These are phyloP conservation scores for Hordeum pubiflorum DNA, from an alignment of 202 grass and related monocot genomes.

Conservation along the genomic window DNA sequence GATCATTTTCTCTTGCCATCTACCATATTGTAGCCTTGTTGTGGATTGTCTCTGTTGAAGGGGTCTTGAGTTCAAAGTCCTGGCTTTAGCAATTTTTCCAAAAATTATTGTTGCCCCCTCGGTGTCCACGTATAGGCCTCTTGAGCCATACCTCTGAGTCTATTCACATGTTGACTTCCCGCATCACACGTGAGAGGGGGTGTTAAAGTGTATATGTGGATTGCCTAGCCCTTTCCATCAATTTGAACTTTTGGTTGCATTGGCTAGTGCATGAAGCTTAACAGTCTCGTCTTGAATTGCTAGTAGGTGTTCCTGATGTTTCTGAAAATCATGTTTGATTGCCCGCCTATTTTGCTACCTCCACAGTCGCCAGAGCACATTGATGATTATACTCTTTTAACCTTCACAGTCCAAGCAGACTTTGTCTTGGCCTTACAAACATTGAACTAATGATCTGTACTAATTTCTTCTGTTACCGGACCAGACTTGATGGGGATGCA, in stretches of 20 bases:
- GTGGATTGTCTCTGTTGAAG: not conserved
- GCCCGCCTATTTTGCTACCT: not conserved
- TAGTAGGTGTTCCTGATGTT: not conserved
- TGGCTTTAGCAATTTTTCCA: too few species aligned
- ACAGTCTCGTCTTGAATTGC: not conserved
- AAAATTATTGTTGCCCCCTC: too few species aligned
- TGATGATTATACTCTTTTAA: not conserved
- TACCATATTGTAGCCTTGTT: not conserved
- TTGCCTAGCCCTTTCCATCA: too few species aligned
- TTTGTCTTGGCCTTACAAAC: not conserved
- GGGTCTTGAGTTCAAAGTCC: too few species aligned
- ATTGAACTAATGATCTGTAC: not conserved
- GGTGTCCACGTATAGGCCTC: too few species aligned
- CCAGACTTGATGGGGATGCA: not conserved
- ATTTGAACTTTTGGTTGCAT: too few species aligned
- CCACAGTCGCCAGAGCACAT: not conserved
- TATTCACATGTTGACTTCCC: too few species aligned
- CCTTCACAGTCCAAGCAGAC: not conserved
- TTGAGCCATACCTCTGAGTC: too few species aligned
- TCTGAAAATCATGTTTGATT: not conserved
- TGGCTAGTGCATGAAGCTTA: too few species aligned
- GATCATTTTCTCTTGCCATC: not conserved
- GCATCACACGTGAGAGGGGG: too few species aligned
- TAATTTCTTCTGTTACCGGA: not conserved
- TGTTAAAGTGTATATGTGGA: too few species aligned